These are phyloP conservation scores for Corynascus novoguineensis DNA, from an alignment of 495 filamentous ascomycete genomes.

Conservation along the genomic window DNA sequence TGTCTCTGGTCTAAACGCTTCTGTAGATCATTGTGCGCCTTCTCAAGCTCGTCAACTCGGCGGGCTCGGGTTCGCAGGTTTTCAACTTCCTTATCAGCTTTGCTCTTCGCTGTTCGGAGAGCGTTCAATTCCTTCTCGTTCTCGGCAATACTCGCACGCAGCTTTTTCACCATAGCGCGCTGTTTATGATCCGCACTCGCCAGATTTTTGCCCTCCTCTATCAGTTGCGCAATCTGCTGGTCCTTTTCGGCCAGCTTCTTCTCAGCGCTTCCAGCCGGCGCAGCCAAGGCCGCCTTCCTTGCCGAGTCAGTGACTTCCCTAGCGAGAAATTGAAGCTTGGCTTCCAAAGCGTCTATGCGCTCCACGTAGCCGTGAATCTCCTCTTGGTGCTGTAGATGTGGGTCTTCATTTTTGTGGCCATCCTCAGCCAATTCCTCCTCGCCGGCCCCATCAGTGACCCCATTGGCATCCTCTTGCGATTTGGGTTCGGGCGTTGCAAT, in stretches of 20 bases:
- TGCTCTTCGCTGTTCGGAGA: conserved; percentile 59
- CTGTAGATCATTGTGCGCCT: conserved; percentile 56
- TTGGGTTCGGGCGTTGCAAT: conserved; percentile 1
- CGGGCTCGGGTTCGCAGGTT: conserved; percentile 55
- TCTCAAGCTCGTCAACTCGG: conserved; percentile 63
- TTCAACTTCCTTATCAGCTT: conserved; percentile 56
- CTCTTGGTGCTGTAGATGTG: conserved; percentile 63
- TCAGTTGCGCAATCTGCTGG: conserved; percentile 78
- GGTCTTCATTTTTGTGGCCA: conserved; percentile 51
- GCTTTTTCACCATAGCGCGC: conserved; percentile 73
- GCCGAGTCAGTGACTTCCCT: conserved; percentile 70
- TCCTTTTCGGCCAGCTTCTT: conserved; percentile 83
- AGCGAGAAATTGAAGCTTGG: conserved; percentile 82
- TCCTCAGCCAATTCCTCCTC: conserved; percentile 20
- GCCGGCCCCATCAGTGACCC: not conserved
- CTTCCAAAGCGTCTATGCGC: conserved; percentile 85
- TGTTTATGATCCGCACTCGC: conserved; percentile 80
- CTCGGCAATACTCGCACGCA: conserved; percentile 57
- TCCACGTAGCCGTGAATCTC: conserved; percentile 79
- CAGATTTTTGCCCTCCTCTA: conserved; percentile 89
- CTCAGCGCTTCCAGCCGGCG: conserved; percentile 59
- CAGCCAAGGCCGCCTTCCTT: conserved; percentile 54
- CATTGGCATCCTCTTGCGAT: not conserved
- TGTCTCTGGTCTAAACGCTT: conserved; percentile 58
- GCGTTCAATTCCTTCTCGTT: conserved; percentile 60